Evolutionary conservation across 257 asterid genomes (phyloP), one percentile per base, ranked within the genome.

Genomic region (Leptodermis oblonga): DNA sequence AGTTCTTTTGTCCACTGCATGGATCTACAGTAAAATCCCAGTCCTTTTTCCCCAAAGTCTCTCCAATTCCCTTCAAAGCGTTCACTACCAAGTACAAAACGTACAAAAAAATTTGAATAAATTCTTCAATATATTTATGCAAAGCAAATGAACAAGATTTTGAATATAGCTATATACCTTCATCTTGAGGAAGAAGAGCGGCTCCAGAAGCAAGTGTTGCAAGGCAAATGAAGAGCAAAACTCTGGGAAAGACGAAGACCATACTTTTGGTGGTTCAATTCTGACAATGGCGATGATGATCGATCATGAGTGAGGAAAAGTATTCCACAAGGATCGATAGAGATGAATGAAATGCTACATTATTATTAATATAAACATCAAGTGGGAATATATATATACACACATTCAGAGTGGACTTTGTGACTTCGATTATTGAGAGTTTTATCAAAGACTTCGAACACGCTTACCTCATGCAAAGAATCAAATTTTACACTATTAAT

Each of bases 21-120:
- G 89, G 95, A 81, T 87, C 87, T 73, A 82, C 90, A 18, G 4
- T 48, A 63, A 87, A 85, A 74, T 83, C 49, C 94, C 94, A 85
- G 25, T 82, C 73, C 56, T 0, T 72, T 67, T 83, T 85, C 79
- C 89, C 89, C 58, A 87, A 17, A 1, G 65, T 80, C 34, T 62
- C 43, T 28, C 63, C 95, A 36, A 87, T 80, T 65, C 37, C 74
- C 82, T 14, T 5, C 77, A 87, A 39, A 26, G 87, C 79, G 14
- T 63, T 80, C 79, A 83, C 91, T 87, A 10, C 11, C 15, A 17
- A 17, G 13, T 0, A 15, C 18, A 13, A 56, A 13, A 11, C 13
- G 6, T 1, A 55, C 3, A 22, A 52, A n/a, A 52, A 8, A n/a
- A 20, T 9, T 26, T n/a, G 17, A 55, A 7, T 23, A n/a, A n/a